Base-by-base conservation (phyloP, 768 basidiomycete species). In the Psilocybe sp. region DNA sequence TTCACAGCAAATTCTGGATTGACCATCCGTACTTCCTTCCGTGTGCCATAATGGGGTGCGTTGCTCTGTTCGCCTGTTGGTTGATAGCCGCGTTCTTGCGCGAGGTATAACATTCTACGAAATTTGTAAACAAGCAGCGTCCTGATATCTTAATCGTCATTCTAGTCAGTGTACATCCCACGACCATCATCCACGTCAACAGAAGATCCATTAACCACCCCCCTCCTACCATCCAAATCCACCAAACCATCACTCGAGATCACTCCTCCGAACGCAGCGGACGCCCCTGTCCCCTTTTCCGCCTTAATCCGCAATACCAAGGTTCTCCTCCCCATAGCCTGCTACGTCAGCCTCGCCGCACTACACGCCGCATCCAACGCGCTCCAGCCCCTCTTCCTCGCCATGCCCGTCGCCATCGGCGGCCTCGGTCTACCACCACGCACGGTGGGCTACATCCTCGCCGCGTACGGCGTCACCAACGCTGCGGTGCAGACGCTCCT, bases 401-500 rank as follows among this genome's bases (percentile, higher is more conserved):
- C 81, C 18, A 82, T 81, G 3, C 79, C 84, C 3, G 63, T 78
- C 46, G 63, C 64, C 3, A 70, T 77, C 5, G 85, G 85, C 12
- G 84, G 84, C 0, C 75, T 85, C 19, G 82, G 77, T 4, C 67
- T 86, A 10, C 61, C 74, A 7, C 78, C 84, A 2, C 68, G 73
- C 7, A 52, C 60, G 14, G 83, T 87, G 14, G 85, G 85, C 9
- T 68, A 71, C 39, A 73, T 82, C 34, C 71, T 85, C 13, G 75
- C 75, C 8, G 52, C 66, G 3, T 80, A 75, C 49, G 84, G 83
- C 3, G 56, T 84, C 16, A 49, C 73, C 23, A 83, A 79, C 52
- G 80, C 78, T 12, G 36, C 78, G 31, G 72, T 80, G 60, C 82
- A 84, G 63, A 65, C 78, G 0, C 70, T 78, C 54, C 72, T 75